Conservation (phyloP, 208 protist species). For the Wallacemonas sp. region DNA sequence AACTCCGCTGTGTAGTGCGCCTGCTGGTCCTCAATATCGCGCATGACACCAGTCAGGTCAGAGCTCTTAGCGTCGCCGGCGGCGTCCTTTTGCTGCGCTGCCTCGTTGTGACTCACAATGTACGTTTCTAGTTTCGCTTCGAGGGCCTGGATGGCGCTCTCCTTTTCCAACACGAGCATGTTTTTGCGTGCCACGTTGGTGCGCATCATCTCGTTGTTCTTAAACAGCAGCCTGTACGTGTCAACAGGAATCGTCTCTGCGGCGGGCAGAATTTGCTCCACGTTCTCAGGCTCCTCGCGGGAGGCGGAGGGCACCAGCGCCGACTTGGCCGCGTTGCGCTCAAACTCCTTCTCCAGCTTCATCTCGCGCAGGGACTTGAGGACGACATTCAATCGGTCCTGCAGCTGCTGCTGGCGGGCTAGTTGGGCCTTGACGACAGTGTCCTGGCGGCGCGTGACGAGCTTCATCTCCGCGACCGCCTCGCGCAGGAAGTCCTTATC, state of each 20-base stretch:
- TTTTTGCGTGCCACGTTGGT: constrained; percentile 84
- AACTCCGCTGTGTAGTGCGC: constrained; percentile 37
- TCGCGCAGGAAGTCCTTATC: constrained; percentile 78
- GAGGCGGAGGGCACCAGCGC: constrained; percentile 68
- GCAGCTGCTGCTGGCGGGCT: constrained; percentile 78
- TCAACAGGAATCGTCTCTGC: constrained; percentile 80
- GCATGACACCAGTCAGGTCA: constrained; percentile 43
- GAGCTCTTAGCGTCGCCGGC: constrained; percentile 35
- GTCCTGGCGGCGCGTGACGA: constrained; percentile 69
- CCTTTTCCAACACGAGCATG: constrained; percentile 90
- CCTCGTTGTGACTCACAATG: constrained; percentile 51
- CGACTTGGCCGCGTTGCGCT: constrained; percentile 68
- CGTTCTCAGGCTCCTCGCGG: constrained; percentile 75
- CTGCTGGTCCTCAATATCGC: constrained; percentile 50
- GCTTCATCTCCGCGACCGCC: constrained; percentile 63
- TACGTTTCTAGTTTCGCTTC: constrained; percentile 65
- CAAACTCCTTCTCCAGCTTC: constrained; percentile 76
- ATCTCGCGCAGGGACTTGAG: constrained; percentile 78
- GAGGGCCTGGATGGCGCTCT: constrained; percentile 73
- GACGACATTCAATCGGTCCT: constrained; percentile 70
- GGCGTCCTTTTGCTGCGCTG: constrained; percentile 47
- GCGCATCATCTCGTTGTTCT: constrained; percentile 85
- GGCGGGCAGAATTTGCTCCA: constrained; percentile 72
- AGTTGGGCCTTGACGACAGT: constrained; percentile 79
- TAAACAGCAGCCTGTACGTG: constrained; percentile 83